phyloP scores from a whole-genome alignment of 257 asterid genomes.

The Jasminum sambac region DNA sequence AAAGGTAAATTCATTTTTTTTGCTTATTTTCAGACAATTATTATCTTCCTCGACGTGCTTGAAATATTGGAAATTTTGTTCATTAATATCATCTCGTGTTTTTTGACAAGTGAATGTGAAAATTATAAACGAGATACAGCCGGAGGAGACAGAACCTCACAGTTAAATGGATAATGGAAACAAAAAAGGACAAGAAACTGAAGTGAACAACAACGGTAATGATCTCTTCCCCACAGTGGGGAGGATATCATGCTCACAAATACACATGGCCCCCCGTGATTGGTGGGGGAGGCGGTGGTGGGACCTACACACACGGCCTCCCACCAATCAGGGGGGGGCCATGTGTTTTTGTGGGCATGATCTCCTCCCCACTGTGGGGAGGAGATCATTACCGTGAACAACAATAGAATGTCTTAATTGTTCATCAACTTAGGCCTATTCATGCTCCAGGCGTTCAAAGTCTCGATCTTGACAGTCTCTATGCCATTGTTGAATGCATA shows the following conservation, averaged over 20 bases:
- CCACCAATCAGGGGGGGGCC: too few species aligned
- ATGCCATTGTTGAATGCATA: constrained; percentile 53
- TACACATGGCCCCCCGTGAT: too few species aligned
- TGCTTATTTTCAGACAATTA: too few species aligned
- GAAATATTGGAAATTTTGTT: too few species aligned
- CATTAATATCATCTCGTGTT: background rate
- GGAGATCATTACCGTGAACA: too few species aligned
- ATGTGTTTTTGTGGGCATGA: too few species aligned
- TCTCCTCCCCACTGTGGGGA: too few species aligned
- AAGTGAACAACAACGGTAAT: background rate
- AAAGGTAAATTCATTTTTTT: background rate
- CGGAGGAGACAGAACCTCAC: background rate
- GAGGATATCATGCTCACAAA: too few species aligned
- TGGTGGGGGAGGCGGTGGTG: too few species aligned
- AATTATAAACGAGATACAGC: background rate
- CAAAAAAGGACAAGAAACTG: background rate
- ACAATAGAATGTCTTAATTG: constrained; percentile 22
- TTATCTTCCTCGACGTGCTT: background rate
- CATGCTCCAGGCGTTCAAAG: constrained; percentile 54
- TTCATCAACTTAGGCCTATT: constrained; percentile 35
- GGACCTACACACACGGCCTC: too few species aligned
- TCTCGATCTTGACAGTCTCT: constrained; percentile 35
- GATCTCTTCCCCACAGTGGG: too few species aligned
- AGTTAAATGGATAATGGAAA: background rate
- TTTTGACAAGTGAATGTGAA: background rate